These are phyloP conservation scores for Talaromyces sp. DNA, from an alignment of 2,329 filamentous ascomycete genomes.

Conservation along the genomic window DNA sequence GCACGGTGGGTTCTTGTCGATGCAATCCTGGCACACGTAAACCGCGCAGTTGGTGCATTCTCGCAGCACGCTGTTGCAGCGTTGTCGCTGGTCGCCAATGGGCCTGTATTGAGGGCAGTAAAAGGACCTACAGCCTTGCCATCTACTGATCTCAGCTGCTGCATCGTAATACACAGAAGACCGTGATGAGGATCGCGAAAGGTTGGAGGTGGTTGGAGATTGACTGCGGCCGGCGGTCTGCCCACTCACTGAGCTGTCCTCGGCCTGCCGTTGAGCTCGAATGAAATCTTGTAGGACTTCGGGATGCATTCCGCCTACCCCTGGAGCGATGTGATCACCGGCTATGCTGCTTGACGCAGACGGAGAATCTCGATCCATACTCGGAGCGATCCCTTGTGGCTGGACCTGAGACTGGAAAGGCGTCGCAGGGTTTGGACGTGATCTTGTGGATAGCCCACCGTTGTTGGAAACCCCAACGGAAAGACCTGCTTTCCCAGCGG, in stretches of 20 bases:
- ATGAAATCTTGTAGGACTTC: constrained; percentile 17
- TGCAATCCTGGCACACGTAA: constrained; percentile 42
- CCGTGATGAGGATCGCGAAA: constrained; percentile 36
- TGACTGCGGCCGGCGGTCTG: constrained; percentile 30
- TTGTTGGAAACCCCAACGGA: background rate
- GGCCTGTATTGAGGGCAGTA: constrained; percentile 41
- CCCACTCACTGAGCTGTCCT: constrained; percentile 16
- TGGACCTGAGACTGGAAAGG: constrained; percentile 3
- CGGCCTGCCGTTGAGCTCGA: constrained; percentile 11
- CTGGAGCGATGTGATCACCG: constrained; percentile 26
- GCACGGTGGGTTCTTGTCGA: constrained; percentile 35
- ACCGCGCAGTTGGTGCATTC: constrained; percentile 43
- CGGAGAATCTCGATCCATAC: constrained; percentile 15
- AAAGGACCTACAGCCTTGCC: constrained; percentile 45
- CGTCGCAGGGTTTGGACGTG: background rate
- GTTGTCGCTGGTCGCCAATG: constrained; percentile 40
- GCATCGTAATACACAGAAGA: constrained; percentile 33
- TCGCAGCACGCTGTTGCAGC: constrained; percentile 38
- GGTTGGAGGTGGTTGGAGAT: constrained; percentile 35
- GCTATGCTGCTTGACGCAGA: constrained; percentile 32
- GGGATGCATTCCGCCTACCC: constrained; percentile 18
- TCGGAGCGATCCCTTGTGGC: constrained; percentile 12
- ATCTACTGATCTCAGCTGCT: constrained; percentile 30
- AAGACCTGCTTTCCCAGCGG: background rate
- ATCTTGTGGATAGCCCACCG: background rate